These are phyloP conservation scores for Coelastrella sp. DNA, from an alignment of 139 green algal species.

Conservation along the genomic window DNA sequence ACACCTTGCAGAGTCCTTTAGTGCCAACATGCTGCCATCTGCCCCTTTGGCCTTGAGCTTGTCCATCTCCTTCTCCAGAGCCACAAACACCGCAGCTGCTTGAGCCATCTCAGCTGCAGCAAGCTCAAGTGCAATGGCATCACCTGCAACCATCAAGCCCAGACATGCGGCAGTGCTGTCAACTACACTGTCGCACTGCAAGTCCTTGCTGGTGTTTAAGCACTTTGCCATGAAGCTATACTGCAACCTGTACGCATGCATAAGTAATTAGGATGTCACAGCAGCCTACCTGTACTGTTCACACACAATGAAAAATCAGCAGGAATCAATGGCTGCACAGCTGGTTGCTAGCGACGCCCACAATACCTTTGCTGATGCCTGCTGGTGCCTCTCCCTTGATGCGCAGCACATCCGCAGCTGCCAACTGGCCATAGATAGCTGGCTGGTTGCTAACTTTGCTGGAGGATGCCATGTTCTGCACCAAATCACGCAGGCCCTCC, in stretches of 20 bases:
- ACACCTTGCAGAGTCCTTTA: constrained; percentile 43
- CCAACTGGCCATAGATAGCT: constrained; percentile 85
- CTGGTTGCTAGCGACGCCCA: not conserved
- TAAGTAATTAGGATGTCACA: too few species aligned
- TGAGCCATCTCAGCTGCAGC: constrained; percentile 89
- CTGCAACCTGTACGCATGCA: too few species aligned
- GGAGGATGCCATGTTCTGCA: constrained; percentile 66
- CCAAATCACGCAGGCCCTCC: constrained; percentile 54
- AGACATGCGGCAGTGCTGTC: not conserved
- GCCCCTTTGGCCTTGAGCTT: constrained; percentile 47
- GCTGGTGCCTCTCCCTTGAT: constrained; percentile 39
- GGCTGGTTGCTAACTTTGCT: constrained; percentile 74
- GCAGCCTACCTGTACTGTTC: too few species aligned
- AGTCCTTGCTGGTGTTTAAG: too few species aligned
- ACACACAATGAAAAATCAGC: too few species aligned
- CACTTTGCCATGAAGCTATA: too few species aligned
- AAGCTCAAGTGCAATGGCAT: constrained; percentile 81
- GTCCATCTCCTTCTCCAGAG: constrained; percentile 83
- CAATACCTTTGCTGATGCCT: constrained; percentile 1
- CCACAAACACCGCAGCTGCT: constrained; percentile 82
- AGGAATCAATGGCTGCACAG: too few species aligned
- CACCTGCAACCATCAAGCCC: constrained; percentile 38
- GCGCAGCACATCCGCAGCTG: constrained; percentile 71
- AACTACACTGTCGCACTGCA: too few species aligned
- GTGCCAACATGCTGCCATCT: constrained; percentile 29